Base-by-base conservation (phyloP, 2,329 filamentous ascomycete species). In the Ilyonectria mors-panacis region DNA sequence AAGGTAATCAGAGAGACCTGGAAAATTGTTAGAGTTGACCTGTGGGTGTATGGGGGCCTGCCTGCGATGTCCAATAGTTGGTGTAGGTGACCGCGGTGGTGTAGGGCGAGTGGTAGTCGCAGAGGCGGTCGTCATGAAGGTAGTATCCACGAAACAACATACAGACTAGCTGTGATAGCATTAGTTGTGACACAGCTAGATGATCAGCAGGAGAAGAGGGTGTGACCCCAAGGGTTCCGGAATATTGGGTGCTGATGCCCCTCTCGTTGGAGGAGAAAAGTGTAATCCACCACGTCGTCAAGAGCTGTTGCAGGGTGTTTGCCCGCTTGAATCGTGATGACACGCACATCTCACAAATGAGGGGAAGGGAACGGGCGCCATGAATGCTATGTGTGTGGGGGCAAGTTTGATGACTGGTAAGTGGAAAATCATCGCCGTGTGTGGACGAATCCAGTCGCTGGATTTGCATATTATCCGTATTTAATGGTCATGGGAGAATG, bases 51-150 rank as follows among this genome's bases (percentile, higher is more conserved):
- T 33, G 10, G 42, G 23, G 45, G 37, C 63, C 57, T 57, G 30
- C 30, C 19, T 19, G 21, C 15, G 15, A n/a, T 60, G 17, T 26
- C 56, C 35, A 56, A 56, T 60, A 9, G n/a, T 19, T 26, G 35
- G 13, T 23, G 39, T 30, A 37, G 21, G 42, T 44, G 21, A 12
- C 23, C 7, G 33, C 42, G 21, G 45, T 57, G 65, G 56, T 61
- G 61, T 65, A 61, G 51, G 45, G 30, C 35, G 57, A 68, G 9
- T 65, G 65, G 65, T 10, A 55, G 35, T 5, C 28, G 13, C 10
- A 10, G 21, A 21, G 30, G 15, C 8, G 17, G 39, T 42, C 44
- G 19, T 45, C 10, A 21, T 6, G 10, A 45, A 45, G 44, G 44
- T 45, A 21, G 44, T 23, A 45, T 45, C 23, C 55, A 47, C 5